phyloP scores from a whole-genome alignment of 345 rosid genomes.

The Durio zibethinus region DNA sequence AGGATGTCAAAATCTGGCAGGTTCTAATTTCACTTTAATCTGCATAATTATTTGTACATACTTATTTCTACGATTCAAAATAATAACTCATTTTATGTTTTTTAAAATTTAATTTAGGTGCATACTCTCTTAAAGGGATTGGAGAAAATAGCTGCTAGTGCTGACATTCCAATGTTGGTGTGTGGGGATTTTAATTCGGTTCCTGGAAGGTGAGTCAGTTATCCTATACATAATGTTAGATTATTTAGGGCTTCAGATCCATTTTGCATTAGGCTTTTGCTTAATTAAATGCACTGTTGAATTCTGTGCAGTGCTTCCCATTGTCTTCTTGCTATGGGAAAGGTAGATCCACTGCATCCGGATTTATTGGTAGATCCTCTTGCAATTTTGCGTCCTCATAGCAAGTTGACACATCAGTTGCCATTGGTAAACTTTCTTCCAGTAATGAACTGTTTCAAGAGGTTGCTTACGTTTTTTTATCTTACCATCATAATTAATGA shows the following conservation, averaged over 20 bases:
- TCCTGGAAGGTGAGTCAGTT: conserved; percentile 78
- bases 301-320: conserved; percentile 78
- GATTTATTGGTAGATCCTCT: conserved; percentile 84
- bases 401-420: conserved; percentile 86
- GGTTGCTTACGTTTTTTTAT: not conserved
- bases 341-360: conserved; percentile 76
- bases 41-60: not conserved
- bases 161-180: conserved; percentile 97
- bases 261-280: not conserved
- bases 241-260: conserved; percentile 8
- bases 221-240: conserved; percentile 8
- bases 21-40: conserved; percentile 33
- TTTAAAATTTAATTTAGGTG: conserved; percentile 47
- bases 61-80: conserved; percentile 3
- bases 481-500: not conserved
- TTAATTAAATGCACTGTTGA: conserved; percentile 9
- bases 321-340: conserved; percentile 93
- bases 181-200: conserved; percentile 95
- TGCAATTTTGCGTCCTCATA: conserved; percentile 74
- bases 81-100: conserved; percentile 3
- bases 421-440: conserved; percentile 61
- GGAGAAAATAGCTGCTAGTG: conserved; percentile 95
- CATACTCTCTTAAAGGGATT: conserved; percentile 93
- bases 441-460: not conserved
- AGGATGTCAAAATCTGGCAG: conserved; percentile 99